Conservation (phyloP, 1,139 yeast species). For the Saccharomyces hybrid region DNA sequence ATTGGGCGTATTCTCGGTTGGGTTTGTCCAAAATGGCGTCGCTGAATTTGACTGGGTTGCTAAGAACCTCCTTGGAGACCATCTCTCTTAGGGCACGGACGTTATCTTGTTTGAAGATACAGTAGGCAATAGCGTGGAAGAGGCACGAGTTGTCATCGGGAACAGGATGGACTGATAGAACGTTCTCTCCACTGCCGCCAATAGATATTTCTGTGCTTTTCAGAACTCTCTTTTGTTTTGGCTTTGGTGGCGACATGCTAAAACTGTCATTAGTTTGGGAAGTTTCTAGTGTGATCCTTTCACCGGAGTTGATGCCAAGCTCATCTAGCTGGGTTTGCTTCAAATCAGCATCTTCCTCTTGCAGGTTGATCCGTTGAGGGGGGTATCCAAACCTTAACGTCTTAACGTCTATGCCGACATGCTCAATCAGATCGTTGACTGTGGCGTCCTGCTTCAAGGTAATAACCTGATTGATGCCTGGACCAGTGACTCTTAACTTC, state of each 20-base stretch:
- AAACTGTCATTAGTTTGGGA: constrained; percentile 1
- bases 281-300: constrained; percentile 35
- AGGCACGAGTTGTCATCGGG: constrained; percentile 79
- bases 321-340: constrained; percentile 27
- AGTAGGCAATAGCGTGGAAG: constrained; percentile 57
- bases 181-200: constrained; percentile 9
- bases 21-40: constrained; percentile 55
- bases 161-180: constrained; percentile 44
- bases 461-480: constrained; percentile 18
- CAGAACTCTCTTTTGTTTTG: constrained; percentile 4
- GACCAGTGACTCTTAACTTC: constrained; percentile 26
- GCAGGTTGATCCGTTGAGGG: constrained; percentile 40
- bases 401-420: constrained; percentile 11
- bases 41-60: constrained; percentile 42
- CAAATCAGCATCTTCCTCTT: constrained; percentile 7
- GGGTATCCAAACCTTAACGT: constrained; percentile 53
- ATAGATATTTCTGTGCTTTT: constrained; percentile 9
- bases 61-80: constrained; percentile 32
- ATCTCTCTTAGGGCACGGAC: constrained; percentile 19
- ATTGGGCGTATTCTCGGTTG: constrained; percentile 43
- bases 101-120: constrained; percentile 36
- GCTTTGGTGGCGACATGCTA: background rate
- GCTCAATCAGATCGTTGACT: constrained; percentile 16
- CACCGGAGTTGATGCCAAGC: constrained; percentile 49
- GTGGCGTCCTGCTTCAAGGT: constrained; percentile 22